Base-by-base conservation (phyloP, 169 alveolate species). In the Plasmodium fragile region DNA sequence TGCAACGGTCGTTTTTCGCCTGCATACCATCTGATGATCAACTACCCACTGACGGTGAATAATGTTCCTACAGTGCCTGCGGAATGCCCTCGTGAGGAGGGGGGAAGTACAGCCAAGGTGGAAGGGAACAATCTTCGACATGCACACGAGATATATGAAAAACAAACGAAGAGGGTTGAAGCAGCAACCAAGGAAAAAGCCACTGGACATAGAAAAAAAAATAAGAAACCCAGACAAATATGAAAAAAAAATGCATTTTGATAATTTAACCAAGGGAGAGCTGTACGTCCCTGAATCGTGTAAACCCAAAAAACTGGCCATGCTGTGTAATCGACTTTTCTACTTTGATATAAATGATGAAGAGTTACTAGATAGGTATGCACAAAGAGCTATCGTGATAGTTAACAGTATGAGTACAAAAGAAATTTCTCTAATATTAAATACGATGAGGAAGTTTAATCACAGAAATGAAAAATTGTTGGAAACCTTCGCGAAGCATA, bases 231-330 rank as follows among this genome's bases (percentile, higher is more conserved):
- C 94, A 39, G 53, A 89, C 22, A 89, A 89, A 79, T 89, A 89
- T 53, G 94, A 89, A 79, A 91, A 89, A 79, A 59, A 78, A 79
- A 89, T 89, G 94, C 94, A 89, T 39, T 89, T 89, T 53, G 94
- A 89, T 80, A 89, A 78, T 53, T 78, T 89, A 78, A 39, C 77
- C 49, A 89, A 79, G 52, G 94, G 94, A 34, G 94, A 89, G 72
- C 39, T 89, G n/a, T 89, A 79, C 81, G 49, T 89, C 22, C 94
- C 94, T 22, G 94, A 89, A 43, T 89, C 94, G 34, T 89, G 94
- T 79, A 89, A 89, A 32, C 82, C 71, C 8, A 89, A 59, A 80
- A 89, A 89, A 53, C 41, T 89, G 25, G 94, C 94, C 13, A 89
- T 89, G 94, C 16, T 89, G 70, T 89, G 94, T 69, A 89, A 89